Conservation (phyloP, 2,329 filamentous ascomycete species). For the Fusarium sp. region DNA sequence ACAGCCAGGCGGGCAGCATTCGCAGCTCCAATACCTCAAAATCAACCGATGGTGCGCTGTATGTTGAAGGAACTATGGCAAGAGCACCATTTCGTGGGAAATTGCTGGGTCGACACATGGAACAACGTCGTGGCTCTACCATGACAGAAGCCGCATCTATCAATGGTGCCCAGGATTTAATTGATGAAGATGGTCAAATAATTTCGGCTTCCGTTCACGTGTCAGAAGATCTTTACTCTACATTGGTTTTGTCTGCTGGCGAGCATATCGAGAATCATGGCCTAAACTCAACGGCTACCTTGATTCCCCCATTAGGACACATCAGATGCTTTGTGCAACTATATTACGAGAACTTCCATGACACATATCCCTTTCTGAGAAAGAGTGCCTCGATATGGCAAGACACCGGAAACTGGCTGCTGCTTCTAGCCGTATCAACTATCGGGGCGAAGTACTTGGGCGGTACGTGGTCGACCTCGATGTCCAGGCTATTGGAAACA, state of each 20-base stretch:
- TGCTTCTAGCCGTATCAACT: conserved; percentile 11
- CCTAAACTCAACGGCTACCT: background rate
- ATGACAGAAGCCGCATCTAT: background rate
- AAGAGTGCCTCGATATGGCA: conserved; percentile 5
- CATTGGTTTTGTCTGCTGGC: background rate
- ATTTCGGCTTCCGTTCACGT: background rate
- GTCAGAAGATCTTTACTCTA: conserved; percentile 1
- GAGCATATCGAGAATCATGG: background rate
- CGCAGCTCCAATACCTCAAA: conserved; percentile 4
- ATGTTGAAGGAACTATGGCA: conserved; percentile 19
- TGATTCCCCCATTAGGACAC: conserved; percentile 14
- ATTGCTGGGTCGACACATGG: background rate
- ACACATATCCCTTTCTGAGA: conserved; percentile 29
- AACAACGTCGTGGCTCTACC: background rate
- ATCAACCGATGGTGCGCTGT: conserved; percentile 13
- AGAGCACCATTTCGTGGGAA: conserved; percentile 24
- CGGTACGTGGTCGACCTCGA: background rate
- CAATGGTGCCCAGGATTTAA: background rate
- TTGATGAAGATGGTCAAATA: background rate
- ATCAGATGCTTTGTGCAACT: conserved; percentile 19
- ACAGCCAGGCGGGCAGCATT: background rate
- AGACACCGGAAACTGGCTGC: background rate
- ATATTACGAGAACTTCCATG: conserved; percentile 33
- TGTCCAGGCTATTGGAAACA: conserved; percentile 6
- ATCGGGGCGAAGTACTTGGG: conserved; percentile 14